Evolutionary conservation across 2,329 filamentous ascomycete species (phyloP), one percentile per base, ranked within the genome.

Genomic region (Diplodia mutila): DNA sequence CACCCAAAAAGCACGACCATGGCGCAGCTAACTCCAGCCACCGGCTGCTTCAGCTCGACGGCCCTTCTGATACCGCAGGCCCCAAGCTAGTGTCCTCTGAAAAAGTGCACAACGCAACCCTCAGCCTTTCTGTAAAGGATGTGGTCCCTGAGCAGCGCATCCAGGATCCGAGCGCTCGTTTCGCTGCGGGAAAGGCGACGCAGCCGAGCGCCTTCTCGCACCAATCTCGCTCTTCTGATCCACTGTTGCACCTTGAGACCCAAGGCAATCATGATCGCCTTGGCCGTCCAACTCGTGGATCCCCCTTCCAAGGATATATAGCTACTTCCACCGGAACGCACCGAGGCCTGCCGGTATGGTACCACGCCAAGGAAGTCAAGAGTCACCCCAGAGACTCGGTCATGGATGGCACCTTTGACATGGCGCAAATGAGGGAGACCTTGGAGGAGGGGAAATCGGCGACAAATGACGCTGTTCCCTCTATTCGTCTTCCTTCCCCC

Each of bases 221-320:
- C 57, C 57, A 61, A 61, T 61, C 42, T 61, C 57, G 57, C 57
- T 34, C 42, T 27, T 49, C 57, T 34, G 57, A 61, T 61, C 57
- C 57, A 49, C 57, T 48, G 39, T 61, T 48, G 57, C 42, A 61
- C 29, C 39, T 49, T 61, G 57, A 61, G 42, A 49, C 39, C 27
- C 39, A 32, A 46, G 57, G 42, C 23, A 18, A 34, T 14, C 39
- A 61, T 32, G 57, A 12, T n/a, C 37, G 27, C 37, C 14, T 37
- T 46, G 55, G 32, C 29, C 55, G n/a, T 21, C 42, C 57, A 32
- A 14, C 7, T 29, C 23, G 12, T 21, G 29, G 37, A 5, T 48
- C 46, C 12, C 29, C 59, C 12, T 2, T 25, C 29, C 18, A 51
- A 25, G n/a, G 27, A n/a, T 63, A 63, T 51, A 63, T 63, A 63